These are phyloP conservation scores for Elasticomyces elasticus DNA, from an alignment of 495 filamentous ascomycete genomes.

Conservation along the genomic window DNA sequence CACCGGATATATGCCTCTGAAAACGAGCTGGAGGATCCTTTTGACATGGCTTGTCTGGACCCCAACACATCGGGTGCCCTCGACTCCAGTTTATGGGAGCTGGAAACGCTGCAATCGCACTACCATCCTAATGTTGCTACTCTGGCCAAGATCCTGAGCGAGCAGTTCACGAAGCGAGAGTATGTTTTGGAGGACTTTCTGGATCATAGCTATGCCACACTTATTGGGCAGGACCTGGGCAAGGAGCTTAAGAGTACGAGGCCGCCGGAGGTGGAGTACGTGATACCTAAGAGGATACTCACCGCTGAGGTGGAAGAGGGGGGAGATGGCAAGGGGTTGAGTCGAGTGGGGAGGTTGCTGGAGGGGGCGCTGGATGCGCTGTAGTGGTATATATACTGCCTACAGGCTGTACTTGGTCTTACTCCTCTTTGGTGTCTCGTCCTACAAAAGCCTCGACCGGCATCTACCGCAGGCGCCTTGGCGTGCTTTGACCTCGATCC, in stretches of 20 bases:
- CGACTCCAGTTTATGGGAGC: slow-evolving; percentile 91
- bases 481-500: too few relatives aligned
- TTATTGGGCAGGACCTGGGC: slow-evolving; percentile 71
- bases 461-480: too few relatives aligned
- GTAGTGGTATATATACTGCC: neutral
- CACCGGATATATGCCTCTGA: slow-evolving; percentile 10
- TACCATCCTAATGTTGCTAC: slow-evolving; percentile 97
- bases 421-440: too few relatives aligned
- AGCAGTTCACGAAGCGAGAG: slow-evolving; percentile 93
- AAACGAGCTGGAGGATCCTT: slow-evolving; percentile 51
- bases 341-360: slow-evolving; percentile 26
- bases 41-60: slow-evolving; percentile 61
- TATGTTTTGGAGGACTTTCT: slow-evolving; percentile 94
- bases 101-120: slow-evolving; percentile 78
- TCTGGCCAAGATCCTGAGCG: slow-evolving; percentile 82
- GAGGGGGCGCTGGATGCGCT: slow-evolving; percentile 5
- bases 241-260: slow-evolving; percentile 76
- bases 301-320: slow-evolving; percentile 42
- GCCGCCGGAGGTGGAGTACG: slow-evolving; percentile 85
- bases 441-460: too few relatives aligned
- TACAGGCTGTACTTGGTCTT: too few relatives aligned
- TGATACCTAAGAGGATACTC: slow-evolving; percentile 87
- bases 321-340: slow-evolving; percentile 23
- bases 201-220: slow-evolving; percentile 76
- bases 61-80: slow-evolving; percentile 79